Evolutionary conservation across 2,329 filamentous ascomycete species (phyloP).

Genomic region (Epichloe typhina): DNA sequence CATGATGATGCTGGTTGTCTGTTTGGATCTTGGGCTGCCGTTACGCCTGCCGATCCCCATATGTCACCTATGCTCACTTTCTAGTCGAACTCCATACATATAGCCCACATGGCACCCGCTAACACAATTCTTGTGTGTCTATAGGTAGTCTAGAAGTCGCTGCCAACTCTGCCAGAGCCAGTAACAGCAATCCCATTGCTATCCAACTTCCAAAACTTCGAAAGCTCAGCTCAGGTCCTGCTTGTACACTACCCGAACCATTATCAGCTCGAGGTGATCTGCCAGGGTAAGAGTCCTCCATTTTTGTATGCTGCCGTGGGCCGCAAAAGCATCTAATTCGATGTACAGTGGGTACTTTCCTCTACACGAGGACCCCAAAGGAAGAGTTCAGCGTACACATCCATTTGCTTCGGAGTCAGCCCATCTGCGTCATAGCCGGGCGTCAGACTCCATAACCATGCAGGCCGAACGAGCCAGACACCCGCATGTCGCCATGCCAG

Average conservation of each 20-base stretch:
- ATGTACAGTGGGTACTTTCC: slow-evolving; percentile 45
- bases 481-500: slow-evolving; percentile 10
- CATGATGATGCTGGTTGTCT: slow-evolving; percentile 6
- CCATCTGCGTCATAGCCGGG: slow-evolving; percentile 23
- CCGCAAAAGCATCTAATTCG: background rate
- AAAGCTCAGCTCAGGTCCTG: slow-evolving; percentile 26
- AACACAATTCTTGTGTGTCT: background rate
- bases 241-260: slow-evolving; percentile 32
- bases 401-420: slow-evolving; percentile 34
- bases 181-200: slow-evolving; percentile 34
- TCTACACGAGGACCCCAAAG: slow-evolving; percentile 40
- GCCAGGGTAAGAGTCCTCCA: slow-evolving; percentile 33
- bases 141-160: slow-evolving; percentile 4
- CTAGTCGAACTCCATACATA: background rate
- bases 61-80: background rate
- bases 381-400: slow-evolving; percentile 34
- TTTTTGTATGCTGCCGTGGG: background rate
- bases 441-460: slow-evolving; percentile 17
- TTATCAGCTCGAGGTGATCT: slow-evolving; percentile 46
- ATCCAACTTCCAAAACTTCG: slow-evolving; percentile 35
- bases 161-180: slow-evolving; percentile 8
- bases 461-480: slow-evolving; percentile 12
- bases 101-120: background rate
- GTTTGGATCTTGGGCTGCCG: background rate
- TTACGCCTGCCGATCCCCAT: slow-evolving; percentile 3